These are phyloP conservation scores for Talaromyces verruculosus DNA, from an alignment of 2,329 filamentous ascomycete species.

Conservation along the genomic window DNA sequence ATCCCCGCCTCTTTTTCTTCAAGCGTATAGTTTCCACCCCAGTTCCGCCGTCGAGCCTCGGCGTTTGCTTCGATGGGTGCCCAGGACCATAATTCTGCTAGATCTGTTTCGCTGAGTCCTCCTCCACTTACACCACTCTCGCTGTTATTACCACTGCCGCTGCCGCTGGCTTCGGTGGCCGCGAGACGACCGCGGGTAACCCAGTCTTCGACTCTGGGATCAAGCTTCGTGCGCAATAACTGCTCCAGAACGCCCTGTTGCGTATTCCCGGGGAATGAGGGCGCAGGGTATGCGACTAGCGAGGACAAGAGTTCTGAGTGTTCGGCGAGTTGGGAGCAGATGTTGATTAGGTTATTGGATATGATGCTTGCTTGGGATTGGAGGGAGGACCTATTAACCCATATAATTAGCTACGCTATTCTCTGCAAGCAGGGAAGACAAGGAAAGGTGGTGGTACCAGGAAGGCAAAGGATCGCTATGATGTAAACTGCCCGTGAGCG, in stretches of 20 bases:
- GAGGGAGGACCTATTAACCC: slow-evolving; percentile 60
- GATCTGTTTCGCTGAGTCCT: slow-evolving; percentile 47
- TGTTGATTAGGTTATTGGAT: slow-evolving; percentile 65
- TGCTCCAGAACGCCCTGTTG: slow-evolving; percentile 63
- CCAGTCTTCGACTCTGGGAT: slow-evolving; percentile 72
- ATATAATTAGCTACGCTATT: background rate
- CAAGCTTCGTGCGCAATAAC: slow-evolving; percentile 78
- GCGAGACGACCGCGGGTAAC: slow-evolving; percentile 63
- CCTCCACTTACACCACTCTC: slow-evolving; percentile 17
- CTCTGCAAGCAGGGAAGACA: background rate
- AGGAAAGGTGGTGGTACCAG: slow-evolving; percentile 52
- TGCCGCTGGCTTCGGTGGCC: slow-evolving; percentile 13
- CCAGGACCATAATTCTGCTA: slow-evolving; percentile 62
- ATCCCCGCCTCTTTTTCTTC: slow-evolving; percentile 67
- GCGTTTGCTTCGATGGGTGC: slow-evolving; percentile 51
- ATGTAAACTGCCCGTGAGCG: slow-evolving; percentile 61
- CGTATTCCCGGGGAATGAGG: slow-evolving; percentile 69
- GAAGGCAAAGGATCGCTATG: slow-evolving; percentile 66
- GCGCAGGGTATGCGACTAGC: slow-evolving; percentile 72
- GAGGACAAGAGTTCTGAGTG: slow-evolving; percentile 67
- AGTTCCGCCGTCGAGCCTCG: slow-evolving; percentile 50
- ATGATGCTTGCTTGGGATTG: slow-evolving; percentile 72
- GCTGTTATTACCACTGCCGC: background rate
- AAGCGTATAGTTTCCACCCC: slow-evolving; percentile 67
- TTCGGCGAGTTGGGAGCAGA: slow-evolving; percentile 64